phyloP scores from a whole-genome alignment of 2,329 filamentous ascomycete genomes.

The Trichoderma oligosporum region DNA sequence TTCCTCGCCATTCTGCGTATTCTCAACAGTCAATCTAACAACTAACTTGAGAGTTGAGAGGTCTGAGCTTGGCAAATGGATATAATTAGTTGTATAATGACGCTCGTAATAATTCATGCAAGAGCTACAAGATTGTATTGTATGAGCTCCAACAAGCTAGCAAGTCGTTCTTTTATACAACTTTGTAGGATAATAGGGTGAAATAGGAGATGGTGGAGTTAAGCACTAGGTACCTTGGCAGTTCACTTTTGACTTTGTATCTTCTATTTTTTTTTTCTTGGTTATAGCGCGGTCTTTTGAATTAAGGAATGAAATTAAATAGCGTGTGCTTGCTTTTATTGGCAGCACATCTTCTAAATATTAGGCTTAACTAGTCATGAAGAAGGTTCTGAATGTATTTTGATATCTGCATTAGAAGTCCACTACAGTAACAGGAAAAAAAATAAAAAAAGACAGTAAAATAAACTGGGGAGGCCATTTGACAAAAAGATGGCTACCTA shows the following conservation, averaged over 20 bases:
- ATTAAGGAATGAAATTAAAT: background rate
- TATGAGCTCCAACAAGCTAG: background rate
- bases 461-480: slow-evolving; percentile 29
- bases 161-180: background rate
- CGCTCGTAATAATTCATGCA: background rate
- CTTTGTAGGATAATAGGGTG: slow-evolving; percentile 12
- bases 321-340: background rate
- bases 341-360: too few species aligned
- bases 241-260: background rate
- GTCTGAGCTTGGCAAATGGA: background rate
- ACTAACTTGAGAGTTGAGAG: slow-evolving; percentile 50
- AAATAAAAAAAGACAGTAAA: slow-evolving; percentile 30
- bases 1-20: slow-evolving; percentile 95
- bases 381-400: slow-evolving; percentile 40
- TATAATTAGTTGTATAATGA: too few species aligned
- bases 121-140: background rate
- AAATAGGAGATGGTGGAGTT: background rate
- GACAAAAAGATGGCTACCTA: slow-evolving; percentile 31
- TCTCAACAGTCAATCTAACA: slow-evolving; percentile 91
- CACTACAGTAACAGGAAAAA: slow-evolving; percentile 53
- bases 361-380: too few species aligned
- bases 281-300: background rate
- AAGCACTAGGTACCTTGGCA: background rate
- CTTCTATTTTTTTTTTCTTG: background rate
- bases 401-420: slow-evolving; percentile 63